Evolutionary conservation across 805 yeast genomes (phyloP).

Genomic region (Saturnispora kantuleensis): DNA sequence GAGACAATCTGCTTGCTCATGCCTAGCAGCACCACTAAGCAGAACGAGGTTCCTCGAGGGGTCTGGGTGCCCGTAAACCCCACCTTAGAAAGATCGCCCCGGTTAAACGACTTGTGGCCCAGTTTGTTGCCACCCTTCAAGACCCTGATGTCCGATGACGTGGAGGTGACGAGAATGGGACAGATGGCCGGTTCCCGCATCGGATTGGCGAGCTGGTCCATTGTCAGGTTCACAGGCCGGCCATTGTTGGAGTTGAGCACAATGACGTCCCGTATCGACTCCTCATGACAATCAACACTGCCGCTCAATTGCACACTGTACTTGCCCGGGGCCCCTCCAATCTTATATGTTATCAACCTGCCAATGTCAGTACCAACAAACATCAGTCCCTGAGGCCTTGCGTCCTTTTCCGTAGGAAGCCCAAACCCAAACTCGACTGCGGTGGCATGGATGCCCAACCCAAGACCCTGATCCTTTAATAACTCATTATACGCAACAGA

Average conservation of each 20-base stretch:
- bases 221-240: slow-evolving; percentile 51
- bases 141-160: slow-evolving; percentile 53
- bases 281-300: slow-evolving; percentile 37
- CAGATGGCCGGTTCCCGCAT: slow-evolving; percentile 42
- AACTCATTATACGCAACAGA: slow-evolving; percentile 35
- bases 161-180: slow-evolving; percentile 49
- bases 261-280: slow-evolving; percentile 43
- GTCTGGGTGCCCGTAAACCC: slow-evolving; percentile 40
- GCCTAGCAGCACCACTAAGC: slow-evolving; percentile 24
- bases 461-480: slow-evolving; percentile 22
- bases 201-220: slow-evolving; percentile 34
- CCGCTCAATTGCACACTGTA: slow-evolving; percentile 48
- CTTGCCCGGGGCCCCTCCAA: slow-evolving; percentile 57
- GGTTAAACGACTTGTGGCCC: slow-evolving; percentile 53
- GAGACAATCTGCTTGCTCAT: slow-evolving; percentile 19
- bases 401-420: slow-evolving; percentile 33
- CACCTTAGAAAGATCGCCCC: slow-evolving; percentile 34
- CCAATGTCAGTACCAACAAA: slow-evolving; percentile 73
- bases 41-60: slow-evolving; percentile 17
- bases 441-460: slow-evolving; percentile 34
- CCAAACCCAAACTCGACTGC: slow-evolving; percentile 65
- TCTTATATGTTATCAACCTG: slow-evolving; percentile 51
- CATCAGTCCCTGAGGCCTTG: slow-evolving; percentile 46
- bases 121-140: slow-evolving; percentile 52
- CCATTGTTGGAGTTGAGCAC: slow-evolving; percentile 56